Conservation (phyloP, 1,284 basidiomycete species). For the Boletus putidus region DNA sequence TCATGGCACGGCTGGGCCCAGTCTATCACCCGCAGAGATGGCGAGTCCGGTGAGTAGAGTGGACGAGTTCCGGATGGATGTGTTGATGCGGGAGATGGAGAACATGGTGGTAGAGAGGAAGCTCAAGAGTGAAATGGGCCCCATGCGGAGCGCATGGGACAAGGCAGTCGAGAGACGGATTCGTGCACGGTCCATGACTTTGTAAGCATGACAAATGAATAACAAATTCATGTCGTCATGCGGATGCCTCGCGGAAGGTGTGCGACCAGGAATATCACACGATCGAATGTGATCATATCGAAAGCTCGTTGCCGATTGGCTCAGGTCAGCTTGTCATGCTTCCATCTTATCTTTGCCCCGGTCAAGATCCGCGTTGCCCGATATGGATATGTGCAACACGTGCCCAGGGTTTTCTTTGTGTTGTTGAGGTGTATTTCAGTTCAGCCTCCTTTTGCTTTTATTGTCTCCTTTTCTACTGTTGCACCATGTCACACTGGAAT, state of each 20-base stretch:
- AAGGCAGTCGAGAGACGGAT: slow-evolving; percentile 33
- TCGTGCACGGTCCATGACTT: slow-evolving; percentile 35
- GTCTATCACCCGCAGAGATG: neutral
- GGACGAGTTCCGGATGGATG: slow-evolving; percentile 41
- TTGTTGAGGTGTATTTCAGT: slow-evolving; percentile 16
- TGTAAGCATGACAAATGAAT: slow-evolving; percentile 34
- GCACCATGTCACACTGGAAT: neutral
- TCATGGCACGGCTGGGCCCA: neutral
- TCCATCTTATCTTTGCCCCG: slow-evolving; percentile 23
- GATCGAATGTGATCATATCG: neutral
- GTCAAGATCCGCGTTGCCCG: slow-evolving; percentile 15
- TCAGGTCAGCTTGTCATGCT: slow-evolving; percentile 7
- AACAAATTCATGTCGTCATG: slow-evolving; percentile 10
- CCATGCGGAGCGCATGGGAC: slow-evolving; percentile 54
- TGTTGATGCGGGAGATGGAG: slow-evolving; percentile 57
- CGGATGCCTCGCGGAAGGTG: slow-evolving; percentile 16
- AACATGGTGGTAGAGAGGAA: slow-evolving; percentile 62
- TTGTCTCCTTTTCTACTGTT: neutral
- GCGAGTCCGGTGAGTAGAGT: no score
- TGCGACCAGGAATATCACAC: neutral
- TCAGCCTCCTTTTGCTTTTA: neutral
- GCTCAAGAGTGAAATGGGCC: slow-evolving; percentile 54
- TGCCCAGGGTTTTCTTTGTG: slow-evolving; percentile 4
- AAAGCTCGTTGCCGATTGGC: slow-evolving; percentile 5
- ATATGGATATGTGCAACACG: slow-evolving; percentile 18